Evolutionary conservation across 805 yeast species (phyloP).

Genomic region (Starmerella bombi): DNA sequence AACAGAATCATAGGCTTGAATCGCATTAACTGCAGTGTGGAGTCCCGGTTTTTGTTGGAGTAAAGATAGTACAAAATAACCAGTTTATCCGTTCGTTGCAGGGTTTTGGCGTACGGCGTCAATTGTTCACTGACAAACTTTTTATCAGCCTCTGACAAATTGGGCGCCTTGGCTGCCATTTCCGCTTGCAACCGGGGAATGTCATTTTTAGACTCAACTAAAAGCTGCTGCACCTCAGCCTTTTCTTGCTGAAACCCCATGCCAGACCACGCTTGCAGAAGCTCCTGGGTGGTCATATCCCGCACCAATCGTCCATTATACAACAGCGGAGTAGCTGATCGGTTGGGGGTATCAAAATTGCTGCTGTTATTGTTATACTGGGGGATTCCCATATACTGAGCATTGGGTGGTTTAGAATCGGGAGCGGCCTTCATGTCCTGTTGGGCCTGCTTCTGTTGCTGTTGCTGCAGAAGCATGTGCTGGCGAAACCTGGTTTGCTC

Average conservation of each 20-base stretch:
- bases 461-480: conserved; percentile 9
- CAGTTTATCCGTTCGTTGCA: conserved; percentile 52
- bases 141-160: conserved; percentile 52
- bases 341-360: background rate
- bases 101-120: conserved; percentile 38
- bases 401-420: conserved; percentile 9
- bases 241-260: conserved; percentile 50
- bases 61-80: conserved; percentile 66
- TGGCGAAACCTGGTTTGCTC: conserved; percentile 7
- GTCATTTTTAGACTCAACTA: conserved; percentile 54
- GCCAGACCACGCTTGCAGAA: conserved; percentile 24
- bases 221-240: conserved; percentile 41
- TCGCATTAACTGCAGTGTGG: conserved; percentile 63
- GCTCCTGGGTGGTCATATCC: conserved; percentile 13
- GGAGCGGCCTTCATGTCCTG: conserved; percentile 5
- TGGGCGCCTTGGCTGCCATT: conserved; percentile 47
- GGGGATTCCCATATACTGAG: background rate
- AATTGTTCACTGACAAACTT: conserved; percentile 41
- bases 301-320: conserved; percentile 8
- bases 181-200: conserved; percentile 37
- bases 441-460: conserved; percentile 6
- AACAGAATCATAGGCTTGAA: conserved; percentile 67
- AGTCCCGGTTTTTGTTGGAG: conserved; percentile 54
- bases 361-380: background rate
- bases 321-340: background rate